Evolutionary conservation across 371 early-diverging fungal genomes (phyloP).

Genomic region (Nematocida homosporus): DNA sequence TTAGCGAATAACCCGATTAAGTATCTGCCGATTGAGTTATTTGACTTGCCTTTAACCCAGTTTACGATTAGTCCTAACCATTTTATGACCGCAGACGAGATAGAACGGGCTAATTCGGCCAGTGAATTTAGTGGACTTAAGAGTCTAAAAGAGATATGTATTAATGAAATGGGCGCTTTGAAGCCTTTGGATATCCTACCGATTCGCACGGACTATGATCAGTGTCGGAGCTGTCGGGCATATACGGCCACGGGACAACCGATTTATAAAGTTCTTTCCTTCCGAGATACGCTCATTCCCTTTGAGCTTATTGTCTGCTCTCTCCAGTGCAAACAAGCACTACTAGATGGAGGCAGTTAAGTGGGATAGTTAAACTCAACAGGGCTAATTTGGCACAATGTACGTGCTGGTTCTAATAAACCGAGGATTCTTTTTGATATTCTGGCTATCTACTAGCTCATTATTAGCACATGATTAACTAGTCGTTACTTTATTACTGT

Average conservation of each 20-base stretch:
- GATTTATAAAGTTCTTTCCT: slow-evolving; percentile 12
- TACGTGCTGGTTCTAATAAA: too few relatives aligned
- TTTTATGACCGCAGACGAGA: slow-evolving; percentile 28
- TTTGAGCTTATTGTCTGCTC: slow-evolving; percentile 30
- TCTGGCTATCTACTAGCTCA: too few relatives aligned
- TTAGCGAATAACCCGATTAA: slow-evolving; percentile 50
- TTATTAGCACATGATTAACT: too few relatives aligned
- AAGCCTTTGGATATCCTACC: background rate
- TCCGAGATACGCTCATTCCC: slow-evolving; percentile 11
- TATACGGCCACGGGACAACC: background rate
- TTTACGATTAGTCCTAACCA: slow-evolving; percentile 24
- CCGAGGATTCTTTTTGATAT: too few relatives aligned
- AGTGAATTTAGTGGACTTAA: background rate
- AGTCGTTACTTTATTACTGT: too few relatives aligned
- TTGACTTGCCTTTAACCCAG: background rate
- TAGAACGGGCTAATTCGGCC: background rate
- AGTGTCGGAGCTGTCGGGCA: slow-evolving; percentile 16
- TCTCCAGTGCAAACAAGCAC: slow-evolving; percentile 13
- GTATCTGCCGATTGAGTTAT: slow-evolving; percentile 42
- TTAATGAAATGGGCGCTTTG: background rate
- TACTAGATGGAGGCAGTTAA: too few relatives aligned
- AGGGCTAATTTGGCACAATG: too few relatives aligned
- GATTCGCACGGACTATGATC: background rate
- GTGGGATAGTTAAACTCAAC: too few relatives aligned
- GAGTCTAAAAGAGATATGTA: slow-evolving; percentile 35